Evolutionary conservation across 331 rosid genomes (phyloP), one percentile per base, ranked within the genome.

Genomic region (Rosa hybrid): DNA sequence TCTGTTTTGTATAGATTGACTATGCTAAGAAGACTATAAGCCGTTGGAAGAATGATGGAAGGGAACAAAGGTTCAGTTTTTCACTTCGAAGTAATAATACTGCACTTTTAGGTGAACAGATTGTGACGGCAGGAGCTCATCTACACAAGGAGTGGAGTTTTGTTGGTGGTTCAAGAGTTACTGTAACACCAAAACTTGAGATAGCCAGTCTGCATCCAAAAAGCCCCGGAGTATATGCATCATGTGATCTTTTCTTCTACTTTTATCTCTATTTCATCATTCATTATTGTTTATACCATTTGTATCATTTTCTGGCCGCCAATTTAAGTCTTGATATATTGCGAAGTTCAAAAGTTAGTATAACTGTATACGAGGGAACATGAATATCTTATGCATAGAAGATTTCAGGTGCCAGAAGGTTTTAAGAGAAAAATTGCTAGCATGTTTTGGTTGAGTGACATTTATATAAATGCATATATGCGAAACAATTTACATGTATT

Each of bases 151-250:
- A 84, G 74, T 88, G 96, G 98, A 91, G 89, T 86, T 94, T 94
- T 90, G 56, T 76, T 20, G 87, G 92, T 83, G 98, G 97, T 86
- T 89, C 94, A 78, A 90, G 86, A 81, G 27, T 89, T 82, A 53
- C 59, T 81, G n/a, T 72, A 63, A 86, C 81, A 79, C 94, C 94
- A 68, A 82, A 88, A 64, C 75, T 21, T 84, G 71, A 79, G 74
- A 83, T 77, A 81, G 54, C 83, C 81, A 54, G 65, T 77, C 81
- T 67, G 41, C 34, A n/a, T 84, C 81, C 5, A 76, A 92, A 82
- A 83, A 30, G 76, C 42, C 64, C 68, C 20, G 84, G 77, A 77
- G 84, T 91, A 80, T 59, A 77, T 53, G 94, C 95, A 42, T 90
- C 97, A 85, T 90, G 97, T 94, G 86, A 84, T 78, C 76, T 79